A percentile compares a stretch with the other conserved stretches of the same genome.
Evolutionary conservation across 768 basidiomycete genomes (phyloP).

Genomic region (Lentinula raphanica): DNA sequence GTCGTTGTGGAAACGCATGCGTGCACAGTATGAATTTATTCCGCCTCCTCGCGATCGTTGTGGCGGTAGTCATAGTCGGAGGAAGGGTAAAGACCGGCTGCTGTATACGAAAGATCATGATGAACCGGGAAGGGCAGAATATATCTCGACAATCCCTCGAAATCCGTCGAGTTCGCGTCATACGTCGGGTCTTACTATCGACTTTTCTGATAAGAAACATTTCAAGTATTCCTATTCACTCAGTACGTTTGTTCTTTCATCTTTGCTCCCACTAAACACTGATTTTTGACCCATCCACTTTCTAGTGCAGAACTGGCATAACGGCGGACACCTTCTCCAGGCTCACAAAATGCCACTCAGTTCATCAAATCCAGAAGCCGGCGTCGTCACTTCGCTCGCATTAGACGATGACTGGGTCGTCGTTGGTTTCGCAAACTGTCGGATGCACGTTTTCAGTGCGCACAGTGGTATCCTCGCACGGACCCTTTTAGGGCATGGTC

Average conservation of each 20-base stretch:
- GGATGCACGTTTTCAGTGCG: conserved; percentile 82
- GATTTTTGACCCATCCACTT: conserved; percentile 4
- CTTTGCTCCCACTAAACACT: no score
- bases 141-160: background rate
- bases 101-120: conserved; percentile 1
- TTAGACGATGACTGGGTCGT: conserved; percentile 82
- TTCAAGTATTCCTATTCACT: conserved; percentile 73
- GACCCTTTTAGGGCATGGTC: conserved; percentile 78
- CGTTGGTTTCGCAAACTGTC: conserved; percentile 80
- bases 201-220: conserved; percentile 59
- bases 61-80: background rate
- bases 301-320: conserved; percentile 75
- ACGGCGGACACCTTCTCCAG: conserved; percentile 65
- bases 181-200: conserved; percentile 1
- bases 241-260: no score
- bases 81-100: conserved; percentile 3
- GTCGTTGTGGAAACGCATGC: conserved; percentile 76
- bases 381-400: conserved; percentile 83
- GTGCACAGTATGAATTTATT: conserved; percentile 48
- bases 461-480: conserved; percentile 69
- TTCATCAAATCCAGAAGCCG: conserved; percentile 37
- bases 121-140: background rate
- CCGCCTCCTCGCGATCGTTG: background rate
- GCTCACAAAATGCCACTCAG: conserved; percentile 47
- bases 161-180: background rate